A percentile compares a stretch with the other conserved stretches of the same genome.
These are phyloP conservation scores for Penicillium pancosmium DNA, from an alignment of 495 filamentous ascomycete species.

Conservation along the genomic window DNA sequence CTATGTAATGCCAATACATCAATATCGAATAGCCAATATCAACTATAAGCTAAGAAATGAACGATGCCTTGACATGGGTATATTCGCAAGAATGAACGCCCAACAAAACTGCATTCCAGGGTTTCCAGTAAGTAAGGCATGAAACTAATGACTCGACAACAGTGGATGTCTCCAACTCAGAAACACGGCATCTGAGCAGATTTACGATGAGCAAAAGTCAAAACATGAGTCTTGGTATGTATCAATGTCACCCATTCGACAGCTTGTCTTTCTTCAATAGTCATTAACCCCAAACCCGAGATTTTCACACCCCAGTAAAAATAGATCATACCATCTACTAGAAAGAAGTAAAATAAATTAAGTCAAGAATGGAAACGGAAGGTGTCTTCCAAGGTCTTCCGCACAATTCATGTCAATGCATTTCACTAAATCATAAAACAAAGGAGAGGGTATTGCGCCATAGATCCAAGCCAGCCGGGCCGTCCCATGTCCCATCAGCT, in stretches of 20 bases:
- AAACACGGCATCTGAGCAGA: background rate
- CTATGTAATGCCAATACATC: too few relatives aligned
- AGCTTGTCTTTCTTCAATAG: background rate
- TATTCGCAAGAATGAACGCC: too few relatives aligned
- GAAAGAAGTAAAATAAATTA: background rate
- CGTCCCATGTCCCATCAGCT: background rate
- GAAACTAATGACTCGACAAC: too few relatives aligned
- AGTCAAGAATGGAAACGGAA: background rate
- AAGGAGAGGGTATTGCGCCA: background rate
- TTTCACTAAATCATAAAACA: background rate
- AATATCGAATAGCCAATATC: too few relatives aligned
- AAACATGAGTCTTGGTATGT: background rate
- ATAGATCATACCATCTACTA: background rate
- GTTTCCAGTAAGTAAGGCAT: too few relatives aligned
- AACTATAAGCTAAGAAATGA: too few relatives aligned
- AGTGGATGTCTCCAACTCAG: too few relatives aligned
- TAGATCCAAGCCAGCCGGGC: background rate
- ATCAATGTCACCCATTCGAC: background rate
- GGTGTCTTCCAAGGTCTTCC: background rate
- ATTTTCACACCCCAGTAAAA: background rate
- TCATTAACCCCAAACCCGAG: background rate
- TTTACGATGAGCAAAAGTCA: too few relatives aligned
- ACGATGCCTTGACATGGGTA: too few relatives aligned
- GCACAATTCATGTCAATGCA: background rate
- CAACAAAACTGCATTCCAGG: too few relatives aligned